Evolutionary conservation across 345 rosid genomes (phyloP).

Genomic region (Anacardium occidentale): DNA sequence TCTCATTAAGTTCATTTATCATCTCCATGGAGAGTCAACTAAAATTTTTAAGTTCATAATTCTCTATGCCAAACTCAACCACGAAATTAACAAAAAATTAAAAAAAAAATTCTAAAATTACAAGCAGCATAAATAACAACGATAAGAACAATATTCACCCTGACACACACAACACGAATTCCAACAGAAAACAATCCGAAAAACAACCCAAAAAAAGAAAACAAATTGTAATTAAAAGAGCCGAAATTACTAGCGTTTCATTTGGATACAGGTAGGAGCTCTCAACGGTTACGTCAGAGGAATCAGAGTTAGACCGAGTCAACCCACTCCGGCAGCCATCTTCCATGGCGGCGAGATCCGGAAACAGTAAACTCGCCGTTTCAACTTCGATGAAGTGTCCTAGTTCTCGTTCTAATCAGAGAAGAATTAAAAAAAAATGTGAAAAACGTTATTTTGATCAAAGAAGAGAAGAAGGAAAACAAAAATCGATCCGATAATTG

Average conservation of each 20-base stretch:
- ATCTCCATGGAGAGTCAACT: not conserved
- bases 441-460: not conserved
- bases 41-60: not conserved
- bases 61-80: not conserved
- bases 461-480: not conserved
- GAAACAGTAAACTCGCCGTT: conserved; percentile 24
- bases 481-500: conserved; percentile 8
- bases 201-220: not conserved
- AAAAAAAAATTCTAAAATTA: not conserved
- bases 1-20: not conserved
- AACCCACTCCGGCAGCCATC: conserved; percentile 31
- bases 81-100: not conserved
- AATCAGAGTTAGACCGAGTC: conserved; percentile 36
- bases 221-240: not conserved
- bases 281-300: conserved; percentile 39
- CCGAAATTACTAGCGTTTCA: conserved; percentile 32
- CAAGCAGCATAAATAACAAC: not conserved
- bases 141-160: not conserved
- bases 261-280: conserved; percentile 19
- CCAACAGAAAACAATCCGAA: not conserved
- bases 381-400: not conserved
- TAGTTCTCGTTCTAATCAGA: not conserved
- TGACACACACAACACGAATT: too few relatives aligned
- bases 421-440: not conserved
- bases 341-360: conserved; percentile 30